Percentiles rank a stretch among this genome's conserved stretches.
These are phyloP conservation scores for Micromonas pusilla DNA, from an alignment of 139 green algal species.

Conservation along the genomic window DNA sequence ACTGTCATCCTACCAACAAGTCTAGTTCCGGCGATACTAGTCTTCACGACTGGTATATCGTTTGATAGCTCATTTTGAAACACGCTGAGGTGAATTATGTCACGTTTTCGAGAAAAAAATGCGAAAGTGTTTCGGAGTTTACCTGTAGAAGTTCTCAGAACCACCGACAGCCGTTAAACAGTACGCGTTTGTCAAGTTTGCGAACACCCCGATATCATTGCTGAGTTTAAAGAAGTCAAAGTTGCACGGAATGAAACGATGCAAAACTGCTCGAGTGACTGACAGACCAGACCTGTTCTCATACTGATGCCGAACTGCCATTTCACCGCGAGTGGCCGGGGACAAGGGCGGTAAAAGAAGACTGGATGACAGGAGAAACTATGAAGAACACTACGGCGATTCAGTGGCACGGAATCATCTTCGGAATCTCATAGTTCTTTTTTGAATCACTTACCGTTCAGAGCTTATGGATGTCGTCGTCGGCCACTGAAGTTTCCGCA, in stretches of 20 bases:
- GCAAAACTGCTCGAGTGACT: not conserved
- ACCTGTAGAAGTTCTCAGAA: constrained; percentile 96
- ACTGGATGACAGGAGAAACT: not conserved
- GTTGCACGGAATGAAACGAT: not conserved
- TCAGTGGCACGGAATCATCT: not conserved
- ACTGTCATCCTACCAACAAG: constrained; percentile 79
- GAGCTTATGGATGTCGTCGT: not conserved
- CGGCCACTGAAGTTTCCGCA: too few relatives aligned
- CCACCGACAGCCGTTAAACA: constrained; percentile 79
- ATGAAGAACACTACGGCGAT: not conserved
- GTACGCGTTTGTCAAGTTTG: constrained; percentile 92
- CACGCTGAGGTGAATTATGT: constrained; percentile 49
- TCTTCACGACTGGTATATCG: constrained; percentile 95
- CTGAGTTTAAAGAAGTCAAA: constrained; percentile 29
- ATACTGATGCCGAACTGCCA: constrained; percentile 11
- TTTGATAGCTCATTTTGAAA: constrained; percentile 95
- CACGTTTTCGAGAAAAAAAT: not conserved
- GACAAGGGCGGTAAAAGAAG: not conserved
- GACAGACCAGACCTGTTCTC: constrained; percentile 19
- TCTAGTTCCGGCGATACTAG: constrained; percentile 82
- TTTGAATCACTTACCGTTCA: not conserved
- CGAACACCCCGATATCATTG: constrained; percentile 95
- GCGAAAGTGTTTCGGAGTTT: not conserved
- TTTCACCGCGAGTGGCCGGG: too few relatives aligned
- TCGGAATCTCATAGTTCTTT: not conserved